These are phyloP conservation scores for Lachnum nothofagi DNA, from an alignment of 2,329 filamentous ascomycete genomes.

Conservation along the genomic window DNA sequence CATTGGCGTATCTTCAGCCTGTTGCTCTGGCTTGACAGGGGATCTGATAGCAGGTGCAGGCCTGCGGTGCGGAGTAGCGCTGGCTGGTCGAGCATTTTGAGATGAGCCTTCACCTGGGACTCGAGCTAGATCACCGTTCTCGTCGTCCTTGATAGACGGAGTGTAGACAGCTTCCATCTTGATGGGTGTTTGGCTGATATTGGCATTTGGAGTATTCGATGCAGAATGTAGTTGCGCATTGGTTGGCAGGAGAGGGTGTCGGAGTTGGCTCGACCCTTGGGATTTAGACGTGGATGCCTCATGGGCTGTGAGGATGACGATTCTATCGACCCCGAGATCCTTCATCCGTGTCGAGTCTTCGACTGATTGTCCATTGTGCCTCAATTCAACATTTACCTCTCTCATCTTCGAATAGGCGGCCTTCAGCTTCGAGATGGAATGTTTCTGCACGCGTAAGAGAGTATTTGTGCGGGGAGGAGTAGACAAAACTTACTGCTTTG, in stretches of 20 bases:
- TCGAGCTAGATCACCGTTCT: no score
- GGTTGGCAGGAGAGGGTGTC: slow-evolving; percentile 8
- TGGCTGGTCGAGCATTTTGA: no score
- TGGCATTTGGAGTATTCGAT: no score
- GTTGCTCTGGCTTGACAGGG: neutral
- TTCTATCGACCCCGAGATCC: slow-evolving; percentile 9
- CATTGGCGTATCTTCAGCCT: neutral
- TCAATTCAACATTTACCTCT: slow-evolving; percentile 1
- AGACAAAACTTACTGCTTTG: slow-evolving; percentile 5
- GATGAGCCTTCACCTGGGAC: no score
- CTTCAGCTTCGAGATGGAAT: slow-evolving; percentile 6
- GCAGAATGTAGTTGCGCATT: slow-evolving; percentile 1
- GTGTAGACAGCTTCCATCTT: neutral
- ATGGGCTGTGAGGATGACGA: slow-evolving; percentile 14
- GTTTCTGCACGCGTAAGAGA: neutral
- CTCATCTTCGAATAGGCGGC: slow-evolving; percentile 14
- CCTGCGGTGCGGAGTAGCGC: no score
- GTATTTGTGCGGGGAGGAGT: neutral
- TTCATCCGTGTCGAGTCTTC: slow-evolving; percentile 10
- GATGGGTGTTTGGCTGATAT: neutral
- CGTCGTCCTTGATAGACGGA: no score
- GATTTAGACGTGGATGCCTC: slow-evolving; percentile 1
- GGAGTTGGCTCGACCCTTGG: neutral
- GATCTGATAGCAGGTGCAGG: neutral
- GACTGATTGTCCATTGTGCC: neutral